phyloP scores from a whole-genome alignment of 805 yeast species.

The Metschnikowia hibisci region DNA sequence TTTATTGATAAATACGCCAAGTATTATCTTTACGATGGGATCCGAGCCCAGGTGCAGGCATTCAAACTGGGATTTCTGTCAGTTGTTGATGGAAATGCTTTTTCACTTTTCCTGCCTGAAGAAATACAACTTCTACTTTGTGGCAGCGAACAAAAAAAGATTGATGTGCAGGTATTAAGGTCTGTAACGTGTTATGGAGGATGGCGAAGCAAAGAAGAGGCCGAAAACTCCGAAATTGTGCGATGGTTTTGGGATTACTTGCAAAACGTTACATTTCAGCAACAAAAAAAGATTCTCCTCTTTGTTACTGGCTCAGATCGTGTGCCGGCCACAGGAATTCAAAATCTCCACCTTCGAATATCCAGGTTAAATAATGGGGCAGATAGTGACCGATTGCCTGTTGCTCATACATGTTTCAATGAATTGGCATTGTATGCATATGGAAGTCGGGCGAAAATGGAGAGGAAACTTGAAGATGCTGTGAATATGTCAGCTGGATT shows the following conservation, averaged over 20 bases:
- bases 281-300: slow-evolving; percentile 60
- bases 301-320: slow-evolving; percentile 91
- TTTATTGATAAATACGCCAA: slow-evolving; percentile 63
- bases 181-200: slow-evolving; percentile 74
- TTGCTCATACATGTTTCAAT: slow-evolving; percentile 94
- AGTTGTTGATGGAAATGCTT: slow-evolving; percentile 77
- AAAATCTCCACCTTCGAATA: slow-evolving; percentile 70
- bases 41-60: slow-evolving; percentile 49
- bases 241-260: slow-evolving; percentile 88
- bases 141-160: slow-evolving; percentile 63
- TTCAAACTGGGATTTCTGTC: slow-evolving; percentile 68
- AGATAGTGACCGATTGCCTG: slow-evolving; percentile 56
- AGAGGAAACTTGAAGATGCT: slow-evolving; percentile 60
- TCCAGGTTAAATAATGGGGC: slow-evolving; percentile 38
- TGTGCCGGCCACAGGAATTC: slow-evolving; percentile 88
- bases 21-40: slow-evolving; percentile 55
- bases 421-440: slow-evolving; percentile 78
- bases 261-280: slow-evolving; percentile 35
- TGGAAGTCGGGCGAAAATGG: slow-evolving; percentile 48
- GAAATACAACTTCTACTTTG: slow-evolving; percentile 77
- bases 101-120: slow-evolving; percentile 73
- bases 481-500: slow-evolving; percentile 82
- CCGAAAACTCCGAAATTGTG: slow-evolving; percentile 41
- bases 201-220: slow-evolving; percentile 43
- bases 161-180: slow-evolving; percentile 64